Base-by-base conservation (phyloP, 345 rosid species). In the Lepidium didymum region DNA sequence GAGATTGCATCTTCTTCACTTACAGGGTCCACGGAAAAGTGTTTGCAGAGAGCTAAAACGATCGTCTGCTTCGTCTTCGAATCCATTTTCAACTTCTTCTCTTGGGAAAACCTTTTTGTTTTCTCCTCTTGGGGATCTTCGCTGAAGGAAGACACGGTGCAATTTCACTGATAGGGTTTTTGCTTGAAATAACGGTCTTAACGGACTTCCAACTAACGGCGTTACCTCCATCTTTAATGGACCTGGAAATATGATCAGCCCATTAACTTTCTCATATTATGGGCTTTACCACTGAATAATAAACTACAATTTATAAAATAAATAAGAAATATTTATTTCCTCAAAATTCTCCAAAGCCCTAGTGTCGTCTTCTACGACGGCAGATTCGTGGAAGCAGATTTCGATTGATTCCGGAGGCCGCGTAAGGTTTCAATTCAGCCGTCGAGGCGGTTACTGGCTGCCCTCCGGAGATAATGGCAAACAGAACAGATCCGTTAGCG, bases 401-500 rank as follows among this genome's bases (percentile, higher is more conserved):
- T 6, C 8, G 16, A 8, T 53, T 23, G 13, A 62, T 10, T 43
- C 53, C 67, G 67, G 56, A 45, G 10, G 8, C 3, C 40, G 10
- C 14, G 0, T 8, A 10, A 23, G 19, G 51, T 27, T 60, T 42
- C 37, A 15, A 29, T 8, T 60, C 34, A 45, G 8, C 7, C 29
- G 47, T 3, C 0, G 16, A 62, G 46, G 14, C 55, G 23, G 47
- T 5, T 56, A 10, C 55, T 42, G 61, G 23, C 18, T 51, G 4
- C 13, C 21, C 16, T 2, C 33, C 40, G 34, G 37, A 18, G 38
- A 58, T 0, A 14, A 92, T 88, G 94, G 96, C 97, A 52, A 93
- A 88, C 60, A 80, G 97, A 5, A 90, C 97, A 35, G 97, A 88
- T 78, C 94, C 98, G n/a, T 31, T 85, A 36, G 97, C 97, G 19